Evolutionary conservation across 2,329 filamentous ascomycete species (phyloP), one percentile per base, ranked within the genome.

Genomic region (Furcasterigmium sp.): DNA sequence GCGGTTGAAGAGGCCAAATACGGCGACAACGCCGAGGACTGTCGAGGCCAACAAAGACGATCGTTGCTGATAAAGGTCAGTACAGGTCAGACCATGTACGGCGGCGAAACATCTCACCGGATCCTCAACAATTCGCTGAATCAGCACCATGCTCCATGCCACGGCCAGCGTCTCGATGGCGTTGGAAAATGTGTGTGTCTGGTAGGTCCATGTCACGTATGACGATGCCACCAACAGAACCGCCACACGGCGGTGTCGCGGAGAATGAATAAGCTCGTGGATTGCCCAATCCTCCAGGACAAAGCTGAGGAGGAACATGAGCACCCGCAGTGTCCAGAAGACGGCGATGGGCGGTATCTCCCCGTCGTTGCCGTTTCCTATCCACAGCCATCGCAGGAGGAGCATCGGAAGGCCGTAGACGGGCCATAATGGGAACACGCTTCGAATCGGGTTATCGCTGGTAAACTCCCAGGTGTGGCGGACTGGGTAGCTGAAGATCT

Each of bases 191-290:
- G 93, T 97, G 66, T 98, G 93, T 15, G 89, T 93, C 67, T 98
- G 93, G 68, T 91, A 95, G 36, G 91, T 96, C 91, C 93, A 98
- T 38, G 93, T 98, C 54, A 96, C 91, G 67, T 97, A 98, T 20
- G 90, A 96, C 21, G 91, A 97, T 37, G 91, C 90, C 47, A 96
- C 86, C 45, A 98, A 75, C 37, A 94, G 73, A 36, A 94, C 79
- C 9, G 90, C 88, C 43, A 85, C 72, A 53, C 80, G 80, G 50
- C 89, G 83, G 56, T 80, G 73, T 47, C 83, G 82, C 49, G 82
- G 82, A 30, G 85, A 85, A 48, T 83, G 81, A 43, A 96, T 83
- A 50, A 97, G 75, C 64, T 98, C 93, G 69, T 95, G 83, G 46
- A 98, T 79, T 10, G 93, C 93, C 91, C 93, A 97, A 69, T 98